Base-by-base conservation (phyloP, 2,329 filamentous ascomycete genomes). In the Xylariales sp. region DNA sequence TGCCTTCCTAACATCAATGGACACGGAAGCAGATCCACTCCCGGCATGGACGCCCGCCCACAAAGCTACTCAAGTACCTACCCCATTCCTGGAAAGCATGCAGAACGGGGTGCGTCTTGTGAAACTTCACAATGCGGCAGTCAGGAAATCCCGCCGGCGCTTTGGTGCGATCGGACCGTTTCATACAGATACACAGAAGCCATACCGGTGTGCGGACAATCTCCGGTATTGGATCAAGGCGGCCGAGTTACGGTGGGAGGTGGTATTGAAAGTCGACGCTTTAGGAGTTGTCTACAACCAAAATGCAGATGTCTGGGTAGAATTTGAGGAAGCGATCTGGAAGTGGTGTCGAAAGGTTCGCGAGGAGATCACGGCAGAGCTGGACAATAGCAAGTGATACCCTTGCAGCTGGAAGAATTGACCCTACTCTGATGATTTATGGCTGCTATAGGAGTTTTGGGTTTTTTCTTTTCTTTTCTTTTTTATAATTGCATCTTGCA, bases 221-320 rank as follows among this genome's bases (percentile, higher is more conserved):
- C 72, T 98, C 44, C 80, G 89, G 28, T 98, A 85, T 69, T 98
- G 93, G 91, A 78, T 86, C 63, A 98, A 98, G 67, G 93, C 91
- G 2, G 89, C 90, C 6, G 90, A 98, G 65, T 72, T 97, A 41
- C 81, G 93, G 39, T 98, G 91, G 83, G 93, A 97, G 63, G 78
- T 90, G 27, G 76, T 85, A 49, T 70, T 97, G 36, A 78, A 83
- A 46, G 74, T 95, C 38, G 88, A 96, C 54, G 88, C 91, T 16
- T 83, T 94, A 62, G 88, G 84, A 19, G 76, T 96, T 6, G 90
- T 95, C 16, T 85, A 90, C 55, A 83, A 83, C 54, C 83, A 73
- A 42, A 72, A 77, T 34, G 73, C 73, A 1, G 72, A 78, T 37
- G 80, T 81, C 11, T 96, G 90, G 90, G 68, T 75, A 36, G 77